phyloP scores from a whole-genome alignment of 805 yeast genomes.

The Saccharomycopsis guyanensis region DNA sequence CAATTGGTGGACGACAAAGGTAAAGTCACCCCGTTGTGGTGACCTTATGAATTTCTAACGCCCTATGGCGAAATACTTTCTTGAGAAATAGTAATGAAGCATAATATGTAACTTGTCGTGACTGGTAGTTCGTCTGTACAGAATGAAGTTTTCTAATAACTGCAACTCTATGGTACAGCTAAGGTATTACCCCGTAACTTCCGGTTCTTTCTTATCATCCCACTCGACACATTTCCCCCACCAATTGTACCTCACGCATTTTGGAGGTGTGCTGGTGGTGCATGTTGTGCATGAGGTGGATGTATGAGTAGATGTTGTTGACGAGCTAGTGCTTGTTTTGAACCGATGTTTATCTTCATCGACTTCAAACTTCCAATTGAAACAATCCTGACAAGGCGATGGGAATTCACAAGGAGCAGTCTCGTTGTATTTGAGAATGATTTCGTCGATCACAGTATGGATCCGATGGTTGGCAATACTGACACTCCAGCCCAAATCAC shows the following conservation, averaged over 20 bases:
- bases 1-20: background rate
- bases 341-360: constrained; percentile 27
- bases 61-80: no score
- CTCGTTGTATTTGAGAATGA: constrained; percentile 61
- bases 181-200: no score
- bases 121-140: no score
- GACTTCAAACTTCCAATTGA: constrained; percentile 72
- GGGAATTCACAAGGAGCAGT: constrained; percentile 70
- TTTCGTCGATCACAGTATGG: constrained; percentile 80
- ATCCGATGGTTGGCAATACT: constrained; percentile 83
- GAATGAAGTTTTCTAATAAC: no score
- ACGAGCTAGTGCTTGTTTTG: constrained; percentile 19
- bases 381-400: constrained; percentile 85
- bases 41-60: no score
- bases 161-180: no score
- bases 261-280: constrained; percentile 24
- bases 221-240: constrained; percentile 54
- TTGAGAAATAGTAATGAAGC: no score
- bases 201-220: no score
- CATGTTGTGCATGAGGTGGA: constrained; percentile 13
- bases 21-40: background rate
- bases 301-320: constrained; percentile 23
- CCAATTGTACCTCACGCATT: constrained; percentile 32
- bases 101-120: no score
- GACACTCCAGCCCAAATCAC: constrained; percentile 87